Evolutionary conservation across 2,329 filamentous ascomycete species (phyloP), one percentile per base, ranked within the genome.

Genomic region (Tolypocladium tundrense): DNA sequence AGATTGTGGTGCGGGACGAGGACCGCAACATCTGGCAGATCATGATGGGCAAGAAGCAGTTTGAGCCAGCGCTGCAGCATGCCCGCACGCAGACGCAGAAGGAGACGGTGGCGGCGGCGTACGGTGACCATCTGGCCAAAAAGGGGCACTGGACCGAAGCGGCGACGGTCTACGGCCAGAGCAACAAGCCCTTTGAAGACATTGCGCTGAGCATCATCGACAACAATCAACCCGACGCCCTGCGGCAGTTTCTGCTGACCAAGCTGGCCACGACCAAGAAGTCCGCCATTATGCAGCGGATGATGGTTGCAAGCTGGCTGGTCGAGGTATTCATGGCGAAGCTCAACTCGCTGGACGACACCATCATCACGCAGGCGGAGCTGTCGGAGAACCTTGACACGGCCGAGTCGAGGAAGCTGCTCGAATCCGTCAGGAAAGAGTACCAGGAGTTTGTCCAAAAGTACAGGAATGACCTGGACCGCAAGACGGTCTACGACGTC

Each of bases 281-380:
- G 71, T 83, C 87, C 1, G 86, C 87, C 1, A 78, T 87, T 37
- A 99, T 99, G 92, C 94, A 99, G 73, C 81, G 93, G 59, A 88
- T 90, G 62, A 96, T 99, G 91, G 86, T 97, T 63, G 90, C 93
- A 2, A 92, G 88, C 63, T 99, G 94, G 94, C 81, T 99, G 50
- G 81, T 97, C 11, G 94, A 99, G 72, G 82, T 97, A 2, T 99
- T 93, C 72, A 99, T 99, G 91, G 90, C 91, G 6, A 97, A 96
- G 73, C 81, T 99, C 48, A 97, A 99, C 69, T 88, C 89, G 3
- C 80, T 99, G 4, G 94, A 99, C 68, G 94, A 99, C 72, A 92
- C 89, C 3, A 93, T 97, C 62, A 88, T 92, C 43, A 95, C 92
- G 0, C 89, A 90, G 66, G 90, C 91, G 0, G 91, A 96, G 69